Evolutionary conservation across 768 basidiomycete genomes (phyloP), one percentile per base, ranked within the genome.

Genomic region (Lentinula detonsa): DNA sequence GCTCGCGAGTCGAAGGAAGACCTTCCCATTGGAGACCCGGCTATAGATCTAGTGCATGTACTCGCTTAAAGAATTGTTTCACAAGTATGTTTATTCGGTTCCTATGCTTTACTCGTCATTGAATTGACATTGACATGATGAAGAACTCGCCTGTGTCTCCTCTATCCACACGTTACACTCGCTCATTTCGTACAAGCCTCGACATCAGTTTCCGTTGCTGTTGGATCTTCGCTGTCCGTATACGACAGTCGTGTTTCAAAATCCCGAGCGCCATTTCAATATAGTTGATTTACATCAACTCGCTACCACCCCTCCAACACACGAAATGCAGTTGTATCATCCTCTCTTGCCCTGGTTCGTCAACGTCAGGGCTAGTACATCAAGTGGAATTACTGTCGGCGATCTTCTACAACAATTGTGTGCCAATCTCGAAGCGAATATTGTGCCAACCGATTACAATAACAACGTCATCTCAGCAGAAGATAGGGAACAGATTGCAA

Each of bases 331-430:
- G 31, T 64, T 83, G 57, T 78, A 75, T 64, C 77, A 79, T 65
- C 61, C 72, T 1, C 73, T 72, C 57, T 67, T 80, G 8, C 82
- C 82, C 21, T 83, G 82, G 82, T 78, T 75, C 64, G 75, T 83
- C 64, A 80, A 83, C 60, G 74, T 81, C 40, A 62, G 54, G 28
- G 65, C 75, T 6, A 67, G 67, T 2, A 70, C 73, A 57, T 73
- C 72, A 2, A 37, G 68, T 5, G 80, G 77, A 52, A 73, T 81
- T 59, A 80, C 79, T 18, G 65, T 83, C 6, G 69, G 67, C 49
- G 80, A 83, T 53, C 66, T 83, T 40, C 76, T 82, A 63, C 50
- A 61, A 52, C 71, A 73, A 59, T 67, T 83, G 46, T 74, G 71
- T 50, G 62, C 61, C 21, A 64, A 66, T 35, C 72, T 83, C 48